These are phyloP conservation scores for Suillus spraguei DNA, from an alignment of 768 basidiomycete genomes.

Conservation along the genomic window DNA sequence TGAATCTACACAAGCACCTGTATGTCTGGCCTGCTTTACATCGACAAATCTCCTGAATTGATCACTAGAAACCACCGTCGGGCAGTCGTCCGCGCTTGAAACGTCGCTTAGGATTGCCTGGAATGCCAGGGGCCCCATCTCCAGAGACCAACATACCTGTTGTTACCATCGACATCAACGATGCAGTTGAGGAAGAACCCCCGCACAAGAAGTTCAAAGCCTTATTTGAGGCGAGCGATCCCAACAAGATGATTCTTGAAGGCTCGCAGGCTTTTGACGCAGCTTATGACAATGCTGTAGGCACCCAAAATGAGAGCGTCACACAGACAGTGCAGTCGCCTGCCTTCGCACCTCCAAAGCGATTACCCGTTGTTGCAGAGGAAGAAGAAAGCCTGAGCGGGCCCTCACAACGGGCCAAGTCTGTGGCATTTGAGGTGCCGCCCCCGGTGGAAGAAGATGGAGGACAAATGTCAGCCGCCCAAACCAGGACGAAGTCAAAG, in stretches of 20 bases:
- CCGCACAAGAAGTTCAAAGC: slow-evolving; percentile 72
- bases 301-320: slow-evolving; percentile 24
- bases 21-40: slow-evolving; percentile 13
- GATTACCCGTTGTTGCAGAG: slow-evolving; percentile 46
- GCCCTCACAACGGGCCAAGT: slow-evolving; percentile 8
- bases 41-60: background rate
- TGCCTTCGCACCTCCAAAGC: slow-evolving; percentile 15
- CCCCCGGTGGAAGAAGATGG: background rate
- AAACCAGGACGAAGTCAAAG: slow-evolving; percentile 4
- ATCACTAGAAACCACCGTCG: slow-evolving; percentile 42
- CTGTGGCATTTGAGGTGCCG: background rate
- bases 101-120: slow-evolving; percentile 46
- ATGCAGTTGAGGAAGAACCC: slow-evolving; percentile 42
- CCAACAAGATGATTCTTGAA: slow-evolving; percentile 40
- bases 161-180: slow-evolving; percentile 23
- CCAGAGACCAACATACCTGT: slow-evolving; percentile 21
- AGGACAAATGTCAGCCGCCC: background rate
- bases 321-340: slow-evolving; percentile 27
- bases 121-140: slow-evolving; percentile 23
- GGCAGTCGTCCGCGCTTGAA: slow-evolving; percentile 49
- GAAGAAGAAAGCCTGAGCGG: slow-evolving; percentile 53
- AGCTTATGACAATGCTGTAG: slow-evolving; percentile 15
- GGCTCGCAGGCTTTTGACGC: slow-evolving; percentile 19
- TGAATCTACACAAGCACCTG: slow-evolving; percentile 28
- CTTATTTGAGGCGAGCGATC: slow-evolving; percentile 67